These are phyloP conservation scores for Sporothrix protearum DNA, from an alignment of 2,329 filamentous ascomycete genomes.

Conservation along the genomic window DNA sequence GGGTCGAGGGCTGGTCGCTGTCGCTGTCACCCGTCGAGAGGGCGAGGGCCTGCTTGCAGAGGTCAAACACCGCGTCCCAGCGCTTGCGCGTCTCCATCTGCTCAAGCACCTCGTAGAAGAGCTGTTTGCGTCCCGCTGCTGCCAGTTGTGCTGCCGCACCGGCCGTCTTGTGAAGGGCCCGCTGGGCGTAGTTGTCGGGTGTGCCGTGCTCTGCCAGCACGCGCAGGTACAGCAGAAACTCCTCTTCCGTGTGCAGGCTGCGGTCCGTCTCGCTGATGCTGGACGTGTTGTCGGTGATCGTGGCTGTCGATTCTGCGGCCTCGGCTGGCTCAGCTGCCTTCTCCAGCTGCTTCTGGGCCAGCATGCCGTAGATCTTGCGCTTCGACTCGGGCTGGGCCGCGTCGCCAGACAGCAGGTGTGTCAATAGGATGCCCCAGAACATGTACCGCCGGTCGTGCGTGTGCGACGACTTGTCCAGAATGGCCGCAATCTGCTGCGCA, in stretches of 20 bases:
- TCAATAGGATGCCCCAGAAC: slow-evolving; percentile 55
- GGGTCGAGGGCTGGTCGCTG: slow-evolving; percentile 39
- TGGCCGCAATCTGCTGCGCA: slow-evolving; percentile 57
- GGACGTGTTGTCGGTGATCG: slow-evolving; percentile 21
- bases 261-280: slow-evolving; percentile 26
- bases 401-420: slow-evolving; percentile 52
- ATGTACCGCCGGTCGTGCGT: slow-evolving; percentile 47
- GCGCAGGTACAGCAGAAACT: slow-evolving; percentile 49
- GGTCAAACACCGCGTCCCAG: slow-evolving; percentile 43
- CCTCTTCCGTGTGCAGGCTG: slow-evolving; percentile 47
- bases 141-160: slow-evolving; percentile 47
- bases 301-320: slow-evolving; percentile 17
- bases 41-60: slow-evolving; percentile 45
- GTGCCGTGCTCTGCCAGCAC: slow-evolving; percentile 45
- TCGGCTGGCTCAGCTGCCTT: slow-evolving; percentile 47
- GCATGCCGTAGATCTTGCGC: slow-evolving; percentile 49
- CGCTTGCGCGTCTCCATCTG: slow-evolving; percentile 40
- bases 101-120: slow-evolving; percentile 42
- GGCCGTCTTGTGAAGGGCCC: slow-evolving; percentile 40
- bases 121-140: slow-evolving; percentile 45
- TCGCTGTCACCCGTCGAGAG: slow-evolving; percentile 36
- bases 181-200: slow-evolving; percentile 41
- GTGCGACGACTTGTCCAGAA: slow-evolving; percentile 49
- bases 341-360: slow-evolving; percentile 51
- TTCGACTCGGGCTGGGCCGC: slow-evolving; percentile 45